These are phyloP conservation scores for Diddensiella santjacobensis DNA, from an alignment of 805 yeast genomes.

Conservation along the genomic window DNA sequence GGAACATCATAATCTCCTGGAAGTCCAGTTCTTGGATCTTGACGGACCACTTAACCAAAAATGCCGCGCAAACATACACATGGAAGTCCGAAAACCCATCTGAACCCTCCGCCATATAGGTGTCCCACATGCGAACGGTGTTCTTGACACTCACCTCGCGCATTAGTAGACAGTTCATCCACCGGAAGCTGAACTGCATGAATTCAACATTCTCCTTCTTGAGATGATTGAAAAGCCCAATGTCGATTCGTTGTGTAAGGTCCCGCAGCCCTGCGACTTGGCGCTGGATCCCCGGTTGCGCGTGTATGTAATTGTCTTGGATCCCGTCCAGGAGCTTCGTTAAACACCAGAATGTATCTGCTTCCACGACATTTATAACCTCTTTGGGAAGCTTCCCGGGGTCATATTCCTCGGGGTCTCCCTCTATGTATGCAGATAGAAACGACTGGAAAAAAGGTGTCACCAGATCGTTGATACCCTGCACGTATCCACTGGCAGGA, in stretches of 20 bases:
- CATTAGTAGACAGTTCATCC: slow-evolving; percentile 99
- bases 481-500: slow-evolving; percentile 97
- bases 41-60: slow-evolving; percentile 80
- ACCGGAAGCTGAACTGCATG: slow-evolving; percentile 90
- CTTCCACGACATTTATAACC: slow-evolving; percentile 71
- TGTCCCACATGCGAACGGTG: slow-evolving; percentile 96
- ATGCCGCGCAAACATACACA: slow-evolving; percentile 96
- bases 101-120: slow-evolving; percentile 58
- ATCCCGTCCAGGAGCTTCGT: slow-evolving; percentile 88
- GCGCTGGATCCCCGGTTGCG: slow-evolving; percentile 93
- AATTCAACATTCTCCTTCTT: slow-evolving; percentile 84
- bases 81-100: slow-evolving; percentile 88
- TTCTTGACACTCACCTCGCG: slow-evolving; percentile 77
- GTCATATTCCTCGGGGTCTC: slow-evolving; percentile 54
- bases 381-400: slow-evolving; percentile 57
- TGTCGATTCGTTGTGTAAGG: slow-evolving; percentile 76
- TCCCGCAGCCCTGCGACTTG: slow-evolving; percentile 81
- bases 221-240: slow-evolving; percentile 67
- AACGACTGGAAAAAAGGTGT: slow-evolving; percentile 93
- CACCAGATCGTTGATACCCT: slow-evolving; percentile 90
- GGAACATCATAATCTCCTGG: slow-evolving; percentile 86
- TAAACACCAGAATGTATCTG: slow-evolving; percentile 96
- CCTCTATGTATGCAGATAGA: slow-evolving; percentile 58
- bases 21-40: slow-evolving; percentile 81
- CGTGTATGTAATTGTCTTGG: slow-evolving; percentile 95